Evolutionary conservation across 306 rosid species (phyloP), one percentile per base, ranked within the genome.

Genomic region (Cajanus cajan): DNA sequence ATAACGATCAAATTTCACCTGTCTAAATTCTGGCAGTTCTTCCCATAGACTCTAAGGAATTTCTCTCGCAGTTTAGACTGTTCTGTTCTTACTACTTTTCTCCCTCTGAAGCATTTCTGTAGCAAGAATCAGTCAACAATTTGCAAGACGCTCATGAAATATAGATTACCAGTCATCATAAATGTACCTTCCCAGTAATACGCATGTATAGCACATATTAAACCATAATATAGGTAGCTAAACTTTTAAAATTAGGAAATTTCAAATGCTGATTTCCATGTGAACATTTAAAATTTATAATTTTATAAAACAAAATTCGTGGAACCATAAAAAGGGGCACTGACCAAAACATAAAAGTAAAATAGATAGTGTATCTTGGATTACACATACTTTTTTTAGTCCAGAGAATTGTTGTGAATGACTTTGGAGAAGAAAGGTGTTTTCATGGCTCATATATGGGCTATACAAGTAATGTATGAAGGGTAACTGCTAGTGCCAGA

Each of bases 81-180:
- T 84, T 83, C 98, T 22, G 82, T 80, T 81, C 83, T 84, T 69
- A 89, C 88, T 66, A 66, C 93, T 86, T 79, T 93, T 81, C 92
- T 90, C 85, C 96, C 99, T 83, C 99, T 93, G 88, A 91, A 93
- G 90, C 98, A 95, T 95, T 90, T 95, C 99, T 95, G 98, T 82
- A 87, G 86, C 83, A 71, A 86, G 85, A 88, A 86, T 75, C 71
- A 82, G 91, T 89, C 84, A 94, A 81, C 55, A 44, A 88, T 39
- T 85, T 58, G 82, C 80, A 78, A 74, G 72, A 74, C 41, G 69
- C 31, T 62, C 41, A 28, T 67, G 39, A 58, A 77, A 57, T 21
- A 39, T 45, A 43, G 36, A 70, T 64, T 44, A 21, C 64, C 58
- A 16, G 18, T 33, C 78, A 18, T 74, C 65, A 54, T 48, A 41